Evolutionary conservation across 805 yeast species (phyloP).

Genomic region (Wickerhamiella dianesei): DNA sequence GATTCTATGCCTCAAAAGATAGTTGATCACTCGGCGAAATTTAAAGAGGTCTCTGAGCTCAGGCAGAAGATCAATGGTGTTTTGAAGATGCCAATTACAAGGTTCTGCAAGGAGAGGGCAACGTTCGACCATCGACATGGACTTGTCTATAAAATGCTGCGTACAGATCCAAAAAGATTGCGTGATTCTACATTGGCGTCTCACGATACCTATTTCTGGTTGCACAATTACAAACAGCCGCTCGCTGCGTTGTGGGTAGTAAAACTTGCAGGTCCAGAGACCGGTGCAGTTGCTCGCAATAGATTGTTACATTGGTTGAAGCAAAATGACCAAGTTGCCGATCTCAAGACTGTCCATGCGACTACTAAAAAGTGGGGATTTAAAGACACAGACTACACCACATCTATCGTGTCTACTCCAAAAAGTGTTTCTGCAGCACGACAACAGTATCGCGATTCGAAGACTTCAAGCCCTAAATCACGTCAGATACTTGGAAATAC

Average conservation of each 20-base stretch:
- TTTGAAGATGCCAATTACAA: slow-evolving; percentile 8
- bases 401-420: slow-evolving; percentile 10
- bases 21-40: slow-evolving; percentile 6
- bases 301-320: slow-evolving; percentile 16
- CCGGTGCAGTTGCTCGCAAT: slow-evolving; percentile 16
- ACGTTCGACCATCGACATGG: slow-evolving; percentile 18
- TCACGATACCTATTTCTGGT: slow-evolving; percentile 17
- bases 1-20: slow-evolving; percentile 2
- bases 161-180: slow-evolving; percentile 12
- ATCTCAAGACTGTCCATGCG: slow-evolving; percentile 7
- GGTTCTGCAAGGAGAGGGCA: slow-evolving; percentile 11
- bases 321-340: slow-evolving; percentile 1
- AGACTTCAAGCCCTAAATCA: slow-evolving; percentile 4
- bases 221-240: slow-evolving; percentile 15
- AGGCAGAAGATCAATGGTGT: slow-evolving; percentile 11
- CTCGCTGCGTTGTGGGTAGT: slow-evolving; percentile 19
- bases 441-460: slow-evolving; percentile 7
- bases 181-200: slow-evolving; percentile 14
- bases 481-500: slow-evolving; percentile 16
- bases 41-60: slow-evolving; percentile 7
- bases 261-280: slow-evolving; percentile 15
- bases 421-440: slow-evolving; percentile 15
- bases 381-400: slow-evolving; percentile 11
- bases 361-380: slow-evolving; percentile 22
- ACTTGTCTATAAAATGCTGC: slow-evolving; percentile 16